These are phyloP conservation scores for Pulicaria dysenterica DNA, from an alignment of 129 eudicot genomes.

Conservation along the genomic window DNA sequence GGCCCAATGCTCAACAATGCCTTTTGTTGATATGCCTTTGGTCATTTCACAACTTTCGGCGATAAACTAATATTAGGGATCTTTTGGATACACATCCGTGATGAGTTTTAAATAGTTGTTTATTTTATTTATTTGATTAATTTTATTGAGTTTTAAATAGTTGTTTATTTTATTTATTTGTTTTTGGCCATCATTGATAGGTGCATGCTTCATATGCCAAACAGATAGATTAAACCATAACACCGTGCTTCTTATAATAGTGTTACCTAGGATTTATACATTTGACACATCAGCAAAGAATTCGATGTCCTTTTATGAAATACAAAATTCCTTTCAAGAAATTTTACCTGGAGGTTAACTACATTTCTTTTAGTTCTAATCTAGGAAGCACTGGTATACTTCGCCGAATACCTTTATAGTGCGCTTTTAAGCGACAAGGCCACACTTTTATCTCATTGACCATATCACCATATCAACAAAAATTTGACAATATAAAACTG, in stretches of 20 bases:
- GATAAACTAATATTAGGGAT: slow-evolving; percentile 10
- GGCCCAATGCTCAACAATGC: slow-evolving; percentile 33
- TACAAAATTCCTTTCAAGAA: not conserved
- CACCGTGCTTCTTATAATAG: slow-evolving; percentile 22
- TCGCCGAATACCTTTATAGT: not conserved
- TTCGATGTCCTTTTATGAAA: not conserved
- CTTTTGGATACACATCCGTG: not conserved
- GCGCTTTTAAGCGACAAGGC: slow-evolving; percentile 19
- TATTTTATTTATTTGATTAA: not conserved
- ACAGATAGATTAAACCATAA: not conserved
- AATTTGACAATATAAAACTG: too few species aligned
- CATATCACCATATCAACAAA: too few species aligned
- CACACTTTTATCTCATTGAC: slow-evolving; percentile 14
- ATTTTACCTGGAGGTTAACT: not conserved
- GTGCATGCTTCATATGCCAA: slow-evolving; percentile 17
- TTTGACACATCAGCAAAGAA: slow-evolving; percentile 17
- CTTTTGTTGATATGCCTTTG: slow-evolving; percentile 37
- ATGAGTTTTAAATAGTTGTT: slow-evolving; percentile 23
- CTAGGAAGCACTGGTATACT: slow-evolving; percentile 16
- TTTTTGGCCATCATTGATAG: slow-evolving; percentile 13
- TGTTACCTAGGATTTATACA: slow-evolving; percentile 11
- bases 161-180: not conserved
- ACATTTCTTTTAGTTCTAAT: slow-evolving; percentile 15
- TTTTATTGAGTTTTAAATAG: slow-evolving; percentile 23
- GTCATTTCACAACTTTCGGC: slow-evolving; percentile 31